A percentile compares a stretch with the other conserved stretches of the same genome.
Evolutionary conservation across 2,329 filamentous ascomycete species (phyloP).

Genomic region (Pseudocercospora ulei): DNA sequence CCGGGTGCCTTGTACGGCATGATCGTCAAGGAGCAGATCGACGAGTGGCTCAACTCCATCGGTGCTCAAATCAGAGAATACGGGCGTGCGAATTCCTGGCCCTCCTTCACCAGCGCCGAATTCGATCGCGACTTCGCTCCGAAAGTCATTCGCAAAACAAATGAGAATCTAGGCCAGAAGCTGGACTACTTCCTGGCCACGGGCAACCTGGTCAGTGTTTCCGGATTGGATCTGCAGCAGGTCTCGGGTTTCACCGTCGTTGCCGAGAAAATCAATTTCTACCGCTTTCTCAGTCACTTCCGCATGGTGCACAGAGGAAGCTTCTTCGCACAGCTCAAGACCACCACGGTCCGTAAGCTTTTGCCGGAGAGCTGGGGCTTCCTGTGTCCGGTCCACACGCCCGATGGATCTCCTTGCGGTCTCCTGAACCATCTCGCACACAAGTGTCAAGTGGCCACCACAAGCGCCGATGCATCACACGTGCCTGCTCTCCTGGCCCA

Average conservation of each 20-base stretch:
- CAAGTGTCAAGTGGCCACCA: constrained; percentile 82
- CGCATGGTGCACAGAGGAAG: constrained; percentile 97
- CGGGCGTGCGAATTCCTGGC: constrained; percentile 44
- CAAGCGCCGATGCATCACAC: constrained; percentile 60
- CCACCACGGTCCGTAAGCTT: constrained; percentile 89
- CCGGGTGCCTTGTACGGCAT: constrained; percentile 90
- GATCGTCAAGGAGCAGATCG: constrained; percentile 87
- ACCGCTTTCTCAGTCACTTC: constrained; percentile 97
- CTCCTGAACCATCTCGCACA: constrained; percentile 90
- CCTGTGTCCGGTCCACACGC: constrained; percentile 92
- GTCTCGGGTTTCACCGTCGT: constrained; percentile 91
- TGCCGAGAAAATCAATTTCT: constrained; percentile 97
- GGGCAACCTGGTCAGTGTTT: constrained; percentile 82
- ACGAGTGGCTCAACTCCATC: constrained; percentile 73
- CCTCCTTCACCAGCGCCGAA: constrained; percentile 60
- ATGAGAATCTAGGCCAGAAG: constrained; percentile 76
- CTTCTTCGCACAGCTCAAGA: constrained; percentile 96
- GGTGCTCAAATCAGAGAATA: constrained; percentile 42
- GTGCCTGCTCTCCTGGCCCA: constrained; percentile 65
- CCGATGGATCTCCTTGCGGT: constrained; percentile 90
- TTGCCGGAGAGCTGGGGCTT: constrained; percentile 97
- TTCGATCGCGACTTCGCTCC: constrained; percentile 72
- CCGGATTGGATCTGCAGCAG: constrained; percentile 88
- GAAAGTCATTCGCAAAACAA: constrained; percentile 69
- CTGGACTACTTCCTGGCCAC: constrained; percentile 95